Evolutionary conservation across 2,329 filamentous ascomycete species (phyloP).

Genomic region (Penicillium sp.): DNA sequence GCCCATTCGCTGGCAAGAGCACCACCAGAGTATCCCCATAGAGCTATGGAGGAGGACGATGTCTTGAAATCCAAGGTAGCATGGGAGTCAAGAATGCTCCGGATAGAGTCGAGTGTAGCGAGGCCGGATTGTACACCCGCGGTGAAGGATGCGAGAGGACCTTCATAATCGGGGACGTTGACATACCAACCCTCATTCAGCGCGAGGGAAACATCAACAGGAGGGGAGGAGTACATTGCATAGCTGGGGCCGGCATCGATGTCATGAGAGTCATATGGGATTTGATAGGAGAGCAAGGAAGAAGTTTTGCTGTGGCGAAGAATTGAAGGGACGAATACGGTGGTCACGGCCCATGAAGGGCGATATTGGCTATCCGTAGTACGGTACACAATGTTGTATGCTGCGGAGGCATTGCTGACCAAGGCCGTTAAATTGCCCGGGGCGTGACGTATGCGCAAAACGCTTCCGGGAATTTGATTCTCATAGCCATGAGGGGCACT

Average conservation of each 20-base stretch:
- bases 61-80: background rate
- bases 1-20: background rate
- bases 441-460: background rate
- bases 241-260: background rate
- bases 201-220: background rate
- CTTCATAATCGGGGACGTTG: background rate
- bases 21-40: conserved; percentile 1
- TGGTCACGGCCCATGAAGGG: background rate
- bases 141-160: background rate
- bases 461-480: background rate
- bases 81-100: background rate
- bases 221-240: background rate
- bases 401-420: background rate
- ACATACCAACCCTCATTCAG: background rate
- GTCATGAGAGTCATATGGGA: background rate
- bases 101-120: background rate
- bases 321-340: background rate
- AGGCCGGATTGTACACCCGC: background rate
- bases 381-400: background rate
- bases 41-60: background rate
- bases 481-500: background rate
- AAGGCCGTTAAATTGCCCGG: background rate
- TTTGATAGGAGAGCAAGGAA: background rate
- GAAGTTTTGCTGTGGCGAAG: background rate
- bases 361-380: background rate